These are phyloP conservation scores for Candida mesenterica DNA, from an alignment of 1,139 yeast species.

Conservation along the genomic window DNA sequence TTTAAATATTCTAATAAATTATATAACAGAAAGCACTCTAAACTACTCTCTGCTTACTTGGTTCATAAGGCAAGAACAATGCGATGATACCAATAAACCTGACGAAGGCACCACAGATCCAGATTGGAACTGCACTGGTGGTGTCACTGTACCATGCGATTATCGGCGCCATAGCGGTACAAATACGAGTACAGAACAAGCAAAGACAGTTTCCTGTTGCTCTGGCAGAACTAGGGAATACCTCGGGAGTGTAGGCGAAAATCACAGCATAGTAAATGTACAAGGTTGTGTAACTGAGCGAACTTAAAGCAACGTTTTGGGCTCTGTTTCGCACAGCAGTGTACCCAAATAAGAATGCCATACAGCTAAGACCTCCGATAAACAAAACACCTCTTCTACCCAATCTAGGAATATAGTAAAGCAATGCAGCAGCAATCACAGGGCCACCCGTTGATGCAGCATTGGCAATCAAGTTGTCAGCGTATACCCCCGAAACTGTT, in stretches of 20 bases:
- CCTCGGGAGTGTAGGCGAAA: conserved; percentile 16
- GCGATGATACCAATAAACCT: conserved; percentile 14
- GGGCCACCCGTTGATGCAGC: conserved; percentile 14
- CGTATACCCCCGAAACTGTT: conserved; percentile 10
- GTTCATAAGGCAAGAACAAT: conserved; percentile 15
- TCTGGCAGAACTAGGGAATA: conserved; percentile 14
- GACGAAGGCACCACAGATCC: conserved; percentile 15
- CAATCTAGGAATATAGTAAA: conserved; percentile 9
- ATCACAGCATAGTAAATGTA: conserved; percentile 15
- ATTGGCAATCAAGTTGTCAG: conserved; percentile 12
- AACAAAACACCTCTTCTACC: conserved; percentile 15
- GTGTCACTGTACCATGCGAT: conserved; percentile 12
- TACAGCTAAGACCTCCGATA: conserved; percentile 12
- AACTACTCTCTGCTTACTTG: conserved; percentile 12
- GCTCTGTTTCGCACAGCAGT: conserved; percentile 12
- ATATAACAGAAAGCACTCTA: no score
- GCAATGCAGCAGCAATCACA: conserved; percentile 12
- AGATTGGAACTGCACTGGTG: conserved; percentile 13
- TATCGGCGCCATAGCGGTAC: conserved; percentile 12
- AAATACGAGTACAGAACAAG: conserved; percentile 10
- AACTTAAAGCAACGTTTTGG: conserved; percentile 12
- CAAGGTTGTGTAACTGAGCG: conserved; percentile 11
- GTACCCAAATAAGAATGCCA: conserved; percentile 16
- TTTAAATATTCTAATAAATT: no score
- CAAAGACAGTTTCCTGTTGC: conserved; percentile 14